Conservation (phyloP, 2,329 filamentous ascomycete genomes). For the Aspergillus spinulosporus region DNA sequence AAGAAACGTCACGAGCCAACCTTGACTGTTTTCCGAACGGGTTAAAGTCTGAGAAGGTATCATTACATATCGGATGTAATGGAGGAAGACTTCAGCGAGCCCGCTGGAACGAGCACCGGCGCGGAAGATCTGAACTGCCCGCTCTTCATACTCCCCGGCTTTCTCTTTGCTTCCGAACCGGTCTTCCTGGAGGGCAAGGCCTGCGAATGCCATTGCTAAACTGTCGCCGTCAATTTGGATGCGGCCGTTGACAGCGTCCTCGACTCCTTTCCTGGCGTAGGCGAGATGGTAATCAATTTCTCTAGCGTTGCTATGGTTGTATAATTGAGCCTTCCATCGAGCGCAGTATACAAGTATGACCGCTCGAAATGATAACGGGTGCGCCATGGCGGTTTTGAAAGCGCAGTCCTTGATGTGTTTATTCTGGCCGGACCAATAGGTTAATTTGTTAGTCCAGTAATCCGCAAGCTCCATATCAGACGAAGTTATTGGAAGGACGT, state of each 20-base stretch:
- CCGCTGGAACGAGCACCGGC: constrained; percentile 28
- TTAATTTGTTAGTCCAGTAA: constrained; percentile 38
- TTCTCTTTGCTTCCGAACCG: constrained; percentile 37
- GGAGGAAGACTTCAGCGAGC: constrained; percentile 32
- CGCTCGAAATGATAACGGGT: constrained; percentile 40
- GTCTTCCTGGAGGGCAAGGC: constrained; percentile 41
- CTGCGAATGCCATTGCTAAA: constrained; percentile 36
- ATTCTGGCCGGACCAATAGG: constrained; percentile 47
- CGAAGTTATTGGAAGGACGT: constrained; percentile 29
- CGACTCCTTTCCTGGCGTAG: constrained; percentile 30
- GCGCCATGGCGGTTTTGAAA: constrained; percentile 36
- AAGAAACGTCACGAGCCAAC: constrained; percentile 38
- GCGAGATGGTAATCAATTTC: constrained; percentile 33
- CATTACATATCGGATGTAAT: constrained; percentile 38
- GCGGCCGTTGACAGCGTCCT: constrained; percentile 26
- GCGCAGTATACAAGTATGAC: constrained; percentile 40
- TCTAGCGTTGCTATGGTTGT: constrained; percentile 23
- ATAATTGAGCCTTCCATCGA: constrained; percentile 37
- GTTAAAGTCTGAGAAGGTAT: constrained; percentile 22
- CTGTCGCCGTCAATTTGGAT: constrained; percentile 29
- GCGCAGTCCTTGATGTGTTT: constrained; percentile 37
- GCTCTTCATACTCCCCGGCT: constrained; percentile 31
- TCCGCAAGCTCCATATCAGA: constrained; percentile 35
- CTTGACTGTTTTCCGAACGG: constrained; percentile 22
- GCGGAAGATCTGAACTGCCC: constrained; percentile 35